Evolutionary conservation across 2,329 filamentous ascomycete genomes (phyloP).

Genomic region (Aspergillus alliaceus): DNA sequence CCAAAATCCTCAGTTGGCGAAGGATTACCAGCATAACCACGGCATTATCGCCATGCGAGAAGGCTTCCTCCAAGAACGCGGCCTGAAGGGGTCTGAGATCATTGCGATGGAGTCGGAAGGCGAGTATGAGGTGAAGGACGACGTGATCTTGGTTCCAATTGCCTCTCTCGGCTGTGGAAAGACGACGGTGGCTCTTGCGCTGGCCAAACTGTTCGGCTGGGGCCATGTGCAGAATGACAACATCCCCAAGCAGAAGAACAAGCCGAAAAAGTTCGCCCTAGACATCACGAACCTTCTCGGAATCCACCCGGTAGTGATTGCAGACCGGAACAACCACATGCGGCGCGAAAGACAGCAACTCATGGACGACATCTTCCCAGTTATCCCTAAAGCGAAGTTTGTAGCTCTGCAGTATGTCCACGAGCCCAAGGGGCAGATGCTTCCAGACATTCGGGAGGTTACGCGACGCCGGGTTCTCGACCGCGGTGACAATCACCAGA

Average conservation of each 20-base stretch:
- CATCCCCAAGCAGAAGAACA: constrained; percentile 72
- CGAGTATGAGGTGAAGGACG: constrained; percentile 55
- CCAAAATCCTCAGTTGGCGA: constrained; percentile 65
- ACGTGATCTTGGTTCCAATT: constrained; percentile 84
- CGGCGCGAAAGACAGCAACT: constrained; percentile 85
- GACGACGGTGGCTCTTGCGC: constrained; percentile 82
- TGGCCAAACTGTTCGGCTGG: constrained; percentile 83
- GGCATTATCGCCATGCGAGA: constrained; percentile 91
- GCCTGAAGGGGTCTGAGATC: constrained; percentile 84
- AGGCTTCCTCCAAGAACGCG: constrained; percentile 79
- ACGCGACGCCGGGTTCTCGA: constrained; percentile 77
- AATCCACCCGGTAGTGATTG: constrained; percentile 71
- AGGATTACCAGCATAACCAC: constrained; percentile 80
- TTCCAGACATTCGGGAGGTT: constrained; percentile 70
- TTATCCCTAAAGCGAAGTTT: constrained; percentile 65
- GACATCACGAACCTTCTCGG: constrained; percentile 66
- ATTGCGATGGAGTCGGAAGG: constrained; percentile 67
- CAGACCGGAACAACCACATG: constrained; percentile 93
- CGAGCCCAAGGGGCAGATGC: constrained; percentile 58
- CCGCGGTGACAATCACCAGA: constrained; percentile 95
- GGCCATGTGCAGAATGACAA: constrained; percentile 97
- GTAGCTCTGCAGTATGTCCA: constrained; percentile 90
- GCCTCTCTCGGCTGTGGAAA: constrained; percentile 96
- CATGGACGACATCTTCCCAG: constrained; percentile 70
- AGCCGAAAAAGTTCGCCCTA: constrained; percentile 75